Percentiles rank a stretch among this genome's conserved stretches.
phyloP scores from a whole-genome alignment of 306 rosid species.

The Datisca glomerata region DNA sequence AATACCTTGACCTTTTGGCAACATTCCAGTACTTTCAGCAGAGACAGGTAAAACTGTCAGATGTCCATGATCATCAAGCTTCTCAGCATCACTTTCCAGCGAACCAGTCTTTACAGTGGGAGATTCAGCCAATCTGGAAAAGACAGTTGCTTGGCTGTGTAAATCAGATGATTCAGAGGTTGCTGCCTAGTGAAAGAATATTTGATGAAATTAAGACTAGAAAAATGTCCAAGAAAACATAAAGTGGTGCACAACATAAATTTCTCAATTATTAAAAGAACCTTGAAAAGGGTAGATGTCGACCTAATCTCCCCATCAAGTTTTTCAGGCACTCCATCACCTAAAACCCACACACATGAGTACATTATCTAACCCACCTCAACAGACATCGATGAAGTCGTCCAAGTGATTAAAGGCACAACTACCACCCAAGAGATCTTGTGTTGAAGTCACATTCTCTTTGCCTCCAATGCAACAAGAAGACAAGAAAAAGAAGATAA shows the following conservation, averaged over 20 bases:
- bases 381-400: too few relatives aligned
- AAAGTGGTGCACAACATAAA: too few relatives aligned
- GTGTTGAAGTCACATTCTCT: too few relatives aligned
- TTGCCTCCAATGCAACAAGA: too few relatives aligned
- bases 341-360: neutral
- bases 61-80: constrained; percentile 25
- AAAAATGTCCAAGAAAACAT: neutral
- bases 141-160: constrained; percentile 61
- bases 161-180: constrained; percentile 27
- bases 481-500: too few relatives aligned
- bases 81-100: constrained; percentile 13
- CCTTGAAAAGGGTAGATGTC: constrained; percentile 19
- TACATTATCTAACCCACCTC: too few relatives aligned
- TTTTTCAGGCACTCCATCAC: constrained; percentile 7
- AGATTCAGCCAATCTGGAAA: constrained; percentile 66
- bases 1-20: constrained; percentile 59
- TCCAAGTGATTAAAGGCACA: too few relatives aligned
- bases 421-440: too few relatives aligned
- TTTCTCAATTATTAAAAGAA: neutral
- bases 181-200: constrained; percentile 7
- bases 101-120: constrained; percentile 27
- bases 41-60: constrained; percentile 51
- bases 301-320: constrained; percentile 12
- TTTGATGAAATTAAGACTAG: too few relatives aligned
- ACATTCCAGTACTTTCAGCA: constrained; percentile 59